Percentiles rank a stretch among this genome's conserved stretches.
Evolutionary conservation across 75 land plant species (phyloP).

Genomic region (Pinus taeda): DNA sequence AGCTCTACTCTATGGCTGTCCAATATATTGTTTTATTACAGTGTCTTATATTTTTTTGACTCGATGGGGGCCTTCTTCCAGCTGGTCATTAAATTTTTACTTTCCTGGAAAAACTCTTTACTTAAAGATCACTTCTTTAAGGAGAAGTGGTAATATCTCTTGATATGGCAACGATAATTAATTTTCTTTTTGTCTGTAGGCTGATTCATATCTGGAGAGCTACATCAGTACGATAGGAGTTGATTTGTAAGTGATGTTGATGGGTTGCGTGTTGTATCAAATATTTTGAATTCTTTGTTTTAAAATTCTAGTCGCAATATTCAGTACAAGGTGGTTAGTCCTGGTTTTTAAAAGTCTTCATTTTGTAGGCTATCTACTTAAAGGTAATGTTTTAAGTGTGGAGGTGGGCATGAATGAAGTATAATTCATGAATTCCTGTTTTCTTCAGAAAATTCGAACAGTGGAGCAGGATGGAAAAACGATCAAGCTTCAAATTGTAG

Average conservation of each 20-base stretch:
- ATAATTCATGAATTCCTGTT: neutral
- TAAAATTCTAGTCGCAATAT: neutral
- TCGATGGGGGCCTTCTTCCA: too few species aligned
- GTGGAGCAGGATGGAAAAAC: conserved; percentile 94
- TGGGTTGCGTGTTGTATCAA: neutral
- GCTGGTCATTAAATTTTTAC: neutral
- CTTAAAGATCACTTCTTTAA: neutral
- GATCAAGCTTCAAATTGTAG: conserved; percentile 93
- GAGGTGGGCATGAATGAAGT: neutral
- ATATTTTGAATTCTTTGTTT: neutral
- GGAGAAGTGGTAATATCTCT: neutral
- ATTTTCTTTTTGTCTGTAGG: conserved; percentile 27
- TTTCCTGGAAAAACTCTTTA: neutral
- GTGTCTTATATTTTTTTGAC: neutral
- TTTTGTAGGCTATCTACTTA: neutral
- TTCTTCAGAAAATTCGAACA: conserved; percentile 66
- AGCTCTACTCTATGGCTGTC: neutral
- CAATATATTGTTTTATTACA: neutral
- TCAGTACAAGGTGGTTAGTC: neutral
- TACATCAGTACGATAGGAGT: conserved; percentile 89
- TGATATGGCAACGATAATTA: neutral
- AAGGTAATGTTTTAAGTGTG: neutral
- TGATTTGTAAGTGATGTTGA: conserved; percentile 59
- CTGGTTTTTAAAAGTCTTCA: neutral
- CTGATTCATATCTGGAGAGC: conserved; percentile 82